Evolutionary conservation across 225 moss, liverwort and hornwort species (phyloP).

Genomic region (Bryoerythrophyllum caledonicum): DNA sequence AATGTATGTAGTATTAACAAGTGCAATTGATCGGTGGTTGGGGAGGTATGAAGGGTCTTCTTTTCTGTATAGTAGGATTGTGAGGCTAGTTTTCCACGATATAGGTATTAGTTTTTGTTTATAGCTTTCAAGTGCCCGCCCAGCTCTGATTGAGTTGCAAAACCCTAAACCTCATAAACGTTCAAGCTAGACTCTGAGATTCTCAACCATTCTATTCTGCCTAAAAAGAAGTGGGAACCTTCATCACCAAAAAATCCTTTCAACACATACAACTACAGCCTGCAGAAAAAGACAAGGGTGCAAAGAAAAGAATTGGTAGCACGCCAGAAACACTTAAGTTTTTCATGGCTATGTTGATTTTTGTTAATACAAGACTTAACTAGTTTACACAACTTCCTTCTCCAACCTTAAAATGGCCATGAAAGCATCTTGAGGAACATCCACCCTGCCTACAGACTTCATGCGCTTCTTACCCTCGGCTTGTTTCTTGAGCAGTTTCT

Average conservation of each 20-base stretch:
- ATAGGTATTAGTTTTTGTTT: too few species aligned
- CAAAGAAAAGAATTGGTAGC: conserved; percentile 4
- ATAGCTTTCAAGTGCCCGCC: too few species aligned
- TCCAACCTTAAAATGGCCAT: conserved; percentile 96
- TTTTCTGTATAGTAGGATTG: too few species aligned
- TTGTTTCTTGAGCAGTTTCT: conserved; percentile 92
- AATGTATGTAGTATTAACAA: too few species aligned
- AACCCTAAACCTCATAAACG: neutral
- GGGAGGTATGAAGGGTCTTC: too few species aligned
- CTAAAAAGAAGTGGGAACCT: neutral
- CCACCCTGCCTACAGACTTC: conserved; percentile 94
- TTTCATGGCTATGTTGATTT: conserved; percentile 24
- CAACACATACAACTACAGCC: conserved; percentile 6
- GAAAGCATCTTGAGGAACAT: conserved; percentile 99
- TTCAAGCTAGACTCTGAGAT: neutral
- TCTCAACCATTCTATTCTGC: conserved; percentile 3
- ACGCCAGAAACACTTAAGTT: conserved; percentile 6
- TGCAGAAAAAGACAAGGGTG: neutral
- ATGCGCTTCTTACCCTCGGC: conserved; percentile 98
- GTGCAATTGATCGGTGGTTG: too few species aligned
- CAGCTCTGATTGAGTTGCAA: neutral
- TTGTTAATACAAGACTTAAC: conserved; percentile 17
- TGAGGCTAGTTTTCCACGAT: too few species aligned
- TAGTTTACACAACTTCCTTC: conserved; percentile 90
- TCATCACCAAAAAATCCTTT: neutral